Evolutionary conservation across 2,329 filamentous ascomycete species (phyloP).

Genomic region (Pyrenochaeta sp.): DNA sequence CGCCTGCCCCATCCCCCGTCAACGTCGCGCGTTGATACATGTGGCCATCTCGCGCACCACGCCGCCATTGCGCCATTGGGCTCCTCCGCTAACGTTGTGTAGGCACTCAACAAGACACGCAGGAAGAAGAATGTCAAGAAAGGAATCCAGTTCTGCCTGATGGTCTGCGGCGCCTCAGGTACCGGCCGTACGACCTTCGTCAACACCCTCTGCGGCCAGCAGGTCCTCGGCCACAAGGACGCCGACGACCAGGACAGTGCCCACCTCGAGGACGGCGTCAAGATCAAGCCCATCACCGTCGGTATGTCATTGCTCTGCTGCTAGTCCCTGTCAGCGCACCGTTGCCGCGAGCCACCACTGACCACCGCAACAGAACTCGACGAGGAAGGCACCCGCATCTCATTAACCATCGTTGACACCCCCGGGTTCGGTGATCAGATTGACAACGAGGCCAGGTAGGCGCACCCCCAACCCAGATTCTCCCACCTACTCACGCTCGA

Average conservation of each 20-base stretch:
- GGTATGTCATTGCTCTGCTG: conserved; percentile 65
- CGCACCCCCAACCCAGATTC: neutral
- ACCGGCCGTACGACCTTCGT: conserved; percentile 99
- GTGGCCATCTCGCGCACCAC: conserved; percentile 21
- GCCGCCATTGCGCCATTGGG: conserved; percentile 20
- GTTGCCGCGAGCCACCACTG: neutral
- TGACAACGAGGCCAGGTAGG: conserved; percentile 96
- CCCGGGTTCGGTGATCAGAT: conserved; percentile 98
- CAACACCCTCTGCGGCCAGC: conserved; percentile 97
- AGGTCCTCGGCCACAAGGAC: conserved; percentile 89
- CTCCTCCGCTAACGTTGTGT: conserved; percentile 34
- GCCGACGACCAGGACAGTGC: conserved; percentile 87
- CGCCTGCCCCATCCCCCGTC: conserved; percentile 34
- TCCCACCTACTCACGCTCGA: conserved; percentile 22
- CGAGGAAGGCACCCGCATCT: conserved; percentile 97
- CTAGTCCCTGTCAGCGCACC: neutral
- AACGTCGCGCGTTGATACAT: conserved; percentile 30
- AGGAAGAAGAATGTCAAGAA: conserved; percentile 99
- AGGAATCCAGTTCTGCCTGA: conserved; percentile 99
- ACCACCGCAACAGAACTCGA: conserved; percentile 91
- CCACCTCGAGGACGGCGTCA: conserved; percentile 94
- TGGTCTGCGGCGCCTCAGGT: conserved; percentile 99
- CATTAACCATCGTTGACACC: conserved; percentile 97
- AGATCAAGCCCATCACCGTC: conserved; percentile 98
- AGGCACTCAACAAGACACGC: conserved; percentile 80